Evolutionary conservation across 345 rosid species (phyloP).

Genomic region (Citrus mangshanensis): DNA sequence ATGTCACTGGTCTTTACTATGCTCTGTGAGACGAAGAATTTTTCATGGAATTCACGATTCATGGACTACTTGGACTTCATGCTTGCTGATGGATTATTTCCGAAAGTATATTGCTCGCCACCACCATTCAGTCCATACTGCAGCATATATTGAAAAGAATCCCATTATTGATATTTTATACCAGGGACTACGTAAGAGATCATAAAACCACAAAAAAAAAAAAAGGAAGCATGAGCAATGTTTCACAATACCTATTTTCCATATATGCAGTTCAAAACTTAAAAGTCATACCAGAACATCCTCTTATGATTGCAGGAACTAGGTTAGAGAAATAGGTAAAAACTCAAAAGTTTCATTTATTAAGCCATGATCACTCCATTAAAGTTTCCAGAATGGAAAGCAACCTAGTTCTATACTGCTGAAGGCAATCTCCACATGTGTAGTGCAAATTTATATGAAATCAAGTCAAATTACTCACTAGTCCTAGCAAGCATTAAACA

Average conservation of each 20-base stretch:
- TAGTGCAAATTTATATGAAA: background rate
- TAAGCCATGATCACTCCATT: background rate
- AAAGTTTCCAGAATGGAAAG: background rate
- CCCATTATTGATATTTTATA: background rate
- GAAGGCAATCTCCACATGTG: background rate
- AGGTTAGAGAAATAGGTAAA: background rate
- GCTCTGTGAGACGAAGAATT: slow-evolving; percentile 1
- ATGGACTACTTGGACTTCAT: slow-evolving; percentile 33
- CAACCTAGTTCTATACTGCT: background rate
- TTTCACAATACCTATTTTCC: background rate
- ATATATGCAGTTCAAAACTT: background rate
- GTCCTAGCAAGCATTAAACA: background rate
- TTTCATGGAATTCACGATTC: background rate
- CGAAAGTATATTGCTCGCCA: slow-evolving; percentile 21
- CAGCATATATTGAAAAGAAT: slow-evolving; percentile 12
- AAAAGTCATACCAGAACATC: background rate
- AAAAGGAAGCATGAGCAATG: background rate
- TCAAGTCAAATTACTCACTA: background rate
- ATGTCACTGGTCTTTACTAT: background rate
- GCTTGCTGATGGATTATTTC: slow-evolving; percentile 35
- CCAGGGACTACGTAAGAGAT: background rate
- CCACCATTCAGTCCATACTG: slow-evolving; percentile 57
- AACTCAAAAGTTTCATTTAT: background rate
- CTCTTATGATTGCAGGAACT: background rate
- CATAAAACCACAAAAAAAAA: background rate